Percentiles rank a stretch among this genome's conserved stretches.
These are phyloP conservation scores for Actinomucor elegans DNA, from an alignment of 371 early-diverging fungal species.

Conservation along the genomic window DNA sequence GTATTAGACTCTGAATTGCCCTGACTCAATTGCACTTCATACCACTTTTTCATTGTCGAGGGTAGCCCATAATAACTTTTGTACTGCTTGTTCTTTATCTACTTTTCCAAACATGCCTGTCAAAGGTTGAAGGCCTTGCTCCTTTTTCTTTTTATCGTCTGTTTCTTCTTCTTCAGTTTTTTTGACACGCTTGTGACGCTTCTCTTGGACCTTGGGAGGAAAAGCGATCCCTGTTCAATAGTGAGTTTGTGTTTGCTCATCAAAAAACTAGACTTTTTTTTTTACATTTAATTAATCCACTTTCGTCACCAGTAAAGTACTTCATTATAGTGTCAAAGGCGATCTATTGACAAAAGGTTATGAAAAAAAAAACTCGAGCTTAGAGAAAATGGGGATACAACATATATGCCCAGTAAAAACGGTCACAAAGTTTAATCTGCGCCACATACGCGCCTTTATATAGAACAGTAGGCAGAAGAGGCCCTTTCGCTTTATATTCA, in stretches of 20 bases:
- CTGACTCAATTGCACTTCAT: constrained; percentile 16
- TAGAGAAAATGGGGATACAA: too few species aligned
- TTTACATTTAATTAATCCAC: constrained; percentile 73
- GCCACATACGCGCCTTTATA: neutral
- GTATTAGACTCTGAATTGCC: too few species aligned
- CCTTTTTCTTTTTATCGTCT: constrained; percentile 23
- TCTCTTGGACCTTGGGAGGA: constrained; percentile 27
- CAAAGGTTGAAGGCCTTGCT: constrained; percentile 32
- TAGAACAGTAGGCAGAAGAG: too few species aligned
- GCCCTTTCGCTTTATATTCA: neutral
- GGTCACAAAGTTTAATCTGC: too few species aligned
- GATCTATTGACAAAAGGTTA: neutral
- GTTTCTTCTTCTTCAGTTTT: constrained; percentile 24
- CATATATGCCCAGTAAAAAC: too few species aligned
- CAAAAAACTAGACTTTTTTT: neutral
- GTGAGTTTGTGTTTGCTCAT: neutral
- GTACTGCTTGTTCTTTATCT: constrained; percentile 51
- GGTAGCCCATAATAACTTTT: constrained; percentile 53
- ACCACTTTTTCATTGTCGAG: constrained; percentile 32
- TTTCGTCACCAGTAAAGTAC: constrained; percentile 73
- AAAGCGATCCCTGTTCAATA: constrained; percentile 32
- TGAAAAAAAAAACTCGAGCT: constrained; percentile 9
- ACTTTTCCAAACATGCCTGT: constrained; percentile 53
- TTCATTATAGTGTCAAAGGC: constrained; percentile 19
- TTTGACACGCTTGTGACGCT: constrained; percentile 22